Conservation (phyloP, 1,284 basidiomycete genomes). For the Ceratobasidium sp. region DNA sequence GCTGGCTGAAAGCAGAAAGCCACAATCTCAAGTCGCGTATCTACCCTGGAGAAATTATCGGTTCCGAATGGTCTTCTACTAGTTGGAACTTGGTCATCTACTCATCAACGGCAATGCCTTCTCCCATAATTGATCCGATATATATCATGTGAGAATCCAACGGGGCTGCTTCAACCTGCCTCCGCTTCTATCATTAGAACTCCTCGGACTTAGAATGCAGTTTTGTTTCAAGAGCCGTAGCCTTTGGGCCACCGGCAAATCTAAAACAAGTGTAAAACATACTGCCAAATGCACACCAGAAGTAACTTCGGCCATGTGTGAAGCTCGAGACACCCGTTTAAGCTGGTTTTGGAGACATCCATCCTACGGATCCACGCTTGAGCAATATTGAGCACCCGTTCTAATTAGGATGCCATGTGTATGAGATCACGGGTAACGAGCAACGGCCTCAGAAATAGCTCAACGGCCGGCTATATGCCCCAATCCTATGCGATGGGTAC, state of each 20-base stretch:
- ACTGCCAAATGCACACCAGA: no score
- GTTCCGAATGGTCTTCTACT: not conserved
- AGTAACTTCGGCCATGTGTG: no score
- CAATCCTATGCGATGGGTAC: not conserved
- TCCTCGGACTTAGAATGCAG: not conserved
- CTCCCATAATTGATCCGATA: constrained; percentile 3
- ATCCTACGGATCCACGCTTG: no score
- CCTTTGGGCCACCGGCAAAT: not conserved
- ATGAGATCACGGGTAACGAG: not conserved
- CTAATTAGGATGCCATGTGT: not conserved
- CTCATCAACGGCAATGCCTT: not conserved
- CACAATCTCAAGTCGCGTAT: not conserved
- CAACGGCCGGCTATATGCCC: not conserved
- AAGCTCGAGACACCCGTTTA: not conserved
- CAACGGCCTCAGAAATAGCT: not conserved
- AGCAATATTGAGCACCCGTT: not conserved
- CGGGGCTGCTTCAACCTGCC: not conserved
- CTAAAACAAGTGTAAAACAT: not conserved
- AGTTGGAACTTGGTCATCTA: not conserved
- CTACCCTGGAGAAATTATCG: constrained; percentile 7
- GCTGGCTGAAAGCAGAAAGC: not conserved
- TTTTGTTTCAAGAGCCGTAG: not conserved
- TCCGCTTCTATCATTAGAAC: not conserved
- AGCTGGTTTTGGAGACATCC: not conserved
- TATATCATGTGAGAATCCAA: not conserved